Percentiles rank a stretch among this genome's conserved stretches.
Conservation (phyloP, 805 yeast genomes). For the Candida lessepsii region DNA sequence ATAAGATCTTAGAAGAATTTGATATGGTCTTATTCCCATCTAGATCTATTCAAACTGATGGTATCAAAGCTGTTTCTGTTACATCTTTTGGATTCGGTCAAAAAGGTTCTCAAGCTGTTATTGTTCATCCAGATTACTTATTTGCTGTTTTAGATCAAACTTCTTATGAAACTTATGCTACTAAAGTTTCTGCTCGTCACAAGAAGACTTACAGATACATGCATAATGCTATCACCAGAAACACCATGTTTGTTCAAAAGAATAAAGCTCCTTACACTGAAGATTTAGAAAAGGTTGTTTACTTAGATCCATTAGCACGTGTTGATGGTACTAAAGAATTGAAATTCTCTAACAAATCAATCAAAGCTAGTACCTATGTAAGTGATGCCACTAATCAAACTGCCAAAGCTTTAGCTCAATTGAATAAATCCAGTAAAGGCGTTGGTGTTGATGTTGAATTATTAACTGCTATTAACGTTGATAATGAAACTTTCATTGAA, state of each 20-base stretch:
- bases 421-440: constrained; percentile 60
- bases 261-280: constrained; percentile 89
- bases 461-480: constrained; percentile 73
- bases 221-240: constrained; percentile 91
- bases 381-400: constrained; percentile 53
- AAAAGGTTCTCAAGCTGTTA: constrained; percentile 96
- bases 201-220: constrained; percentile 88
- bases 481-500: constrained; percentile 87
- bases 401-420: constrained; percentile 55
- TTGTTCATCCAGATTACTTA: constrained; percentile 90
- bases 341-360: constrained; percentile 46
- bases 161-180: constrained; percentile 68
- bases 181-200: constrained; percentile 76
- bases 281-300: constrained; percentile 84
- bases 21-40: constrained; percentile 94
- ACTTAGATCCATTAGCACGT: constrained; percentile 94
- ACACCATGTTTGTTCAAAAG: constrained; percentile 90
- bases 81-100: constrained; percentile 99
- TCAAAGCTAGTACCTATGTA: constrained; percentile 51
- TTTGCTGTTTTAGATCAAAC: constrained; percentile 74
- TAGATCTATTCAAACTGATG: constrained; percentile 89
- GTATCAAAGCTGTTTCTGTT: constrained; percentile 93
- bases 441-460: constrained; percentile 98
- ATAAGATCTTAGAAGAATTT: constrained; percentile 73
- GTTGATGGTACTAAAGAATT: constrained; percentile 48